These are phyloP conservation scores for Pichia cactophila DNA, from an alignment of 1,139 yeast genomes.

Conservation along the genomic window DNA sequence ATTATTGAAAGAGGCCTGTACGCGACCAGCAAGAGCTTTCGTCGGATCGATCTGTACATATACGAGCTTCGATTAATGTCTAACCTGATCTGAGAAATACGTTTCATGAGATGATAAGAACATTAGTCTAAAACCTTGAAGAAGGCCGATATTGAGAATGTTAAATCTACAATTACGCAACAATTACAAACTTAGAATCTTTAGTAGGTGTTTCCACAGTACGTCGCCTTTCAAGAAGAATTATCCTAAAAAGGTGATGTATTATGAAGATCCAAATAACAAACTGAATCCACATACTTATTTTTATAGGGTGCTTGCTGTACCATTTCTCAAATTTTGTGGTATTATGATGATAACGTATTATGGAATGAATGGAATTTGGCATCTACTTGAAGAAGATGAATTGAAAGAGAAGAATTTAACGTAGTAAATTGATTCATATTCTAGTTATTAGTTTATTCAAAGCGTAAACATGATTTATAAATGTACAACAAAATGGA, in stretches of 20 bases:
- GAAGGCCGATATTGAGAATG: background rate
- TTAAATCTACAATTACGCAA: background rate
- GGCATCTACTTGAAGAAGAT: slow-evolving; percentile 35
- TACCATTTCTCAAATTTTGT: slow-evolving; percentile 36
- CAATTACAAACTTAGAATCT: background rate
- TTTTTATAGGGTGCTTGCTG: slow-evolving; percentile 37
- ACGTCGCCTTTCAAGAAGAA: background rate
- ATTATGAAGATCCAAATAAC: slow-evolving; percentile 18
- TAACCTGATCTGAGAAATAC: too few species aligned
- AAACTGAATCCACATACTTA: slow-evolving; percentile 25
- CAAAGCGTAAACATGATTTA: slow-evolving; percentile 7
- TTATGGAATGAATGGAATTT: slow-evolving; percentile 33
- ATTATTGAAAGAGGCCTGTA: too few species aligned
- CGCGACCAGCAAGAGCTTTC: too few species aligned
- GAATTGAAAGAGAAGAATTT: background rate
- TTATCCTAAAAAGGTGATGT: background rate
- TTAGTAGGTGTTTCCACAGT: background rate
- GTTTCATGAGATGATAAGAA: too few species aligned
- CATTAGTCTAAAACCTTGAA: too few species aligned
- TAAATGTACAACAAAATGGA: background rate
- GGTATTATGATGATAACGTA: slow-evolving; percentile 36
- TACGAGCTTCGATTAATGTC: too few species aligned
- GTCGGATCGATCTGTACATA: too few species aligned
- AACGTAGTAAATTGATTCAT: background rate
- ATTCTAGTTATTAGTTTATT: slow-evolving; percentile 6